Evolutionary conservation across 768 basidiomycete species (phyloP), one percentile per base, ranked within the genome.

Genomic region (Boletellus sp.): DNA sequence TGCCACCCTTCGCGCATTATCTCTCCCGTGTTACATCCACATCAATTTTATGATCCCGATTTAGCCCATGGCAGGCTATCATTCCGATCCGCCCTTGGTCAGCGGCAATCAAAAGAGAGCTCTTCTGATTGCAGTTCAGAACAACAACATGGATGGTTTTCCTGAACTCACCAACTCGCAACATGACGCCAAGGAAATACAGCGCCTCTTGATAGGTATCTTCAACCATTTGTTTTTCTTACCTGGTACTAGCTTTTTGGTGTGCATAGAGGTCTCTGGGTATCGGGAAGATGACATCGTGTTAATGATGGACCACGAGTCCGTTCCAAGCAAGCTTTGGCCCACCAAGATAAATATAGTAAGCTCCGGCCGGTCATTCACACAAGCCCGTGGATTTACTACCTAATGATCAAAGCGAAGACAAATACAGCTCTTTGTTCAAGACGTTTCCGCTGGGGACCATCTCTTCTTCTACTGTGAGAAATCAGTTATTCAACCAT

Each of bases 401-500:
- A 32, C n/a, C 42, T 31, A 13, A 41, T 11, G 40, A 11, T 41
- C 12, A 39, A 50, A 81, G 79, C 57, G 71, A 19, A 57, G 55
- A 9, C 74, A 76, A 32, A 75, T 81, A 45, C 51, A 66, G 1
- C 67, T 68, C 2, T 65, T 84, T 7, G 76, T 80, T 0, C 52
- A 63, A 26, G 76, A 63, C 32, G 75, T 74, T 9, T 62, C 69
- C 16, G 52, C 73, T 3, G 77, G 77, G 0, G 82, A 83, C 51
- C 73, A 62, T 2, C 77, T 80, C 54, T 78, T 82, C 52, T 81
- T 84, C 49, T 79, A 80, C 38, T 84, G 81, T 83, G 75, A 17
- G 4, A 15, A 12, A 1, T 22, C 36, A 2, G 24, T 23, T 5
- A 13, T 1, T 19, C n/a, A 7, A 5, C 3, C 5, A 16, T 16